Base-by-base conservation (phyloP, 164 flowering plant species). In the Liquidambar formosana region DNA sequence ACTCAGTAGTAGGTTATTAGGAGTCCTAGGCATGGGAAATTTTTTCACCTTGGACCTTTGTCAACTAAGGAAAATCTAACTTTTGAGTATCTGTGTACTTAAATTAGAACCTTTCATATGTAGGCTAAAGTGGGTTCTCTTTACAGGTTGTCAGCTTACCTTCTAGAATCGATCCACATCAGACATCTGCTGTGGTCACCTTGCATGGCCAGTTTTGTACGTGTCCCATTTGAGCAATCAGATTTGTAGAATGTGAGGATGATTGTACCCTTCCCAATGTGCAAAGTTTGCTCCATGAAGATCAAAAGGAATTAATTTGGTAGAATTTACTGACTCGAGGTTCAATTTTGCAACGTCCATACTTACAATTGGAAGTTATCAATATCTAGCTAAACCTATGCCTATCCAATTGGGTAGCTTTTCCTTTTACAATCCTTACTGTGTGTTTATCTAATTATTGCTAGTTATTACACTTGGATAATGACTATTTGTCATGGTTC, bases 161-260 rank as follows among this genome's bases (percentile, higher is more conserved):
- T 1, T 83, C 90, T 1, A 84, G 98, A 76, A 94, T 94, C 15
- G 96, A 92, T 73, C 95, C 98, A 10, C 98, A 92, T 74, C 98
- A 94, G 76, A 92, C 96, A 41, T 94, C 97, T 15, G 98, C 98
- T 43, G 97, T 94, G 63, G 97, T 94, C 47, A 94, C 97, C 61
- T 77, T 94, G 74, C 93, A 94, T 70, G 98, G 98, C 14, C 97
- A 92, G 81, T 76, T 94, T 94, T 80, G 90, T 94, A 5, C 91
- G 98, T 25, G 97, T 88, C 52, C 98, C 97, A 61, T 91, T 90
- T 52, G 97, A 92, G 80, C 95, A 80, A 64, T 71, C 85, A 57
- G 88, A 87, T 68, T 67, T 57, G 57, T 68, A 57, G 43, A 57
- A 46, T 57, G 54, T 22, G 43, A 18, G 23, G 69, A 13, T 44